Evolutionary conservation across 257 asterid species (phyloP), one percentile per base, ranked within the genome.

Genomic region (Lantana camara): DNA sequence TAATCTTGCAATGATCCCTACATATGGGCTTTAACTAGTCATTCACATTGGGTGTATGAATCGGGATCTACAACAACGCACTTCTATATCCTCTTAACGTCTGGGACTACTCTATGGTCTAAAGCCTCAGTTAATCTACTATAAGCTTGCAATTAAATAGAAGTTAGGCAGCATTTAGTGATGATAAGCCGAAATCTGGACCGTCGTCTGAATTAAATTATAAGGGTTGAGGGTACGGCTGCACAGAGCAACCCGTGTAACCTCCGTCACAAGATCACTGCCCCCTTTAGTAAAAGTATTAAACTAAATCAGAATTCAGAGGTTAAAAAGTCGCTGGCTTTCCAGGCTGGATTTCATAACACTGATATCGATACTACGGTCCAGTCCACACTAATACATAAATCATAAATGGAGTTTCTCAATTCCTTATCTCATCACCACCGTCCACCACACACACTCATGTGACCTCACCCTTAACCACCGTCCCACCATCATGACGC

Each of bases 261-360:
- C 78, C 57, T 40, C 55, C 54, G 52, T 46, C 76, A 75, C 76
- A 64, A 6, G 73, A 70, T 59, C 27, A 15, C 15, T 47, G 70
- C 76, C 51, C 60, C 41, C n/a, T 20, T 41, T 2, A 27, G 64
- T 57, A 62, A 46, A 66, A 58, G 49, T 15, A 50, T 45, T 64
- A 60, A 35, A 23, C 44, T 41, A 62, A 64, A 68, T 30, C 63
- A 73, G 62, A 55, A 45, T 14, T 48, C 19, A 53, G n/a, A n/a
- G n/a, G n/a, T n/a, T n/a, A n/a, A n/a, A 35, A 37, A 53, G 60
- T 60, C 57, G 76, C 67, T 67, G 73, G 49, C 76, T 75, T 75
- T 66, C 81, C 81, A 75, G 81, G 54, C 80, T 75, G 81, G 81
- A 57, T 67, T 61, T 60, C 68, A 49, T 47, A 60, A 53, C 35